phyloP scores from a whole-genome alignment of 345 rosid species.

The Isatis tinctoria region DNA sequence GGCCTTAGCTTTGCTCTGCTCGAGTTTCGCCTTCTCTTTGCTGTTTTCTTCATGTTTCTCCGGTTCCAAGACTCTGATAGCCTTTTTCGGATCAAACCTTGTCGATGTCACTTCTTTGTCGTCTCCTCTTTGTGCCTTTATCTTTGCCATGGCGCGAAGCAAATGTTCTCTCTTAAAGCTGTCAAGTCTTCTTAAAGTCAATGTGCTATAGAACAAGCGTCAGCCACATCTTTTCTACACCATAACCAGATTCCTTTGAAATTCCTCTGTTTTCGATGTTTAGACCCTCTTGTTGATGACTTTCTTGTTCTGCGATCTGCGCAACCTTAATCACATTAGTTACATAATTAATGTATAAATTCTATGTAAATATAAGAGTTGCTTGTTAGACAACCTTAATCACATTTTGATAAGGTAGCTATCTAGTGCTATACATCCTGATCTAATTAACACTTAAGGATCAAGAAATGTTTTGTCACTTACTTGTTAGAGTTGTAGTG shows the following conservation, averaged over 20 bases:
- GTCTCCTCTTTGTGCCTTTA: slow-evolving; percentile 49
- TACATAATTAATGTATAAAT: too few species aligned
- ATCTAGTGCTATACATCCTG: neutral
- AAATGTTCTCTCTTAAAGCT: slow-evolving; percentile 25
- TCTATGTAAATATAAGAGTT: too few species aligned
- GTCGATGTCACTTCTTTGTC: slow-evolving; percentile 19
- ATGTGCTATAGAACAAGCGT: slow-evolving; percentile 54
- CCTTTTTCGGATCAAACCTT: slow-evolving; percentile 32
- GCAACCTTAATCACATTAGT: neutral
- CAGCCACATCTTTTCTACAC: slow-evolving; percentile 55
- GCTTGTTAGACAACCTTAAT: too few species aligned
- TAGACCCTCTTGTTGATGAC: slow-evolving; percentile 25
- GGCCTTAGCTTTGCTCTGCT: slow-evolving; percentile 42
- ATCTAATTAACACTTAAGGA: neutral
- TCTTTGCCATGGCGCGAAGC: slow-evolving; percentile 32
- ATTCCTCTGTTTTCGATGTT: neutral
- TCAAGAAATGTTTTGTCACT: slow-evolving; percentile 4
- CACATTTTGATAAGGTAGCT: neutral
- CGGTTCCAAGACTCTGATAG: slow-evolving; percentile 46
- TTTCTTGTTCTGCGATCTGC: slow-evolving; percentile 31
- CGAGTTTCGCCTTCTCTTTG: slow-evolving; percentile 41
- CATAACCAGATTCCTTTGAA: slow-evolving; percentile 25
- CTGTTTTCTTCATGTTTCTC: slow-evolving; percentile 20
- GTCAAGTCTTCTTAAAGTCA: slow-evolving; percentile 37
- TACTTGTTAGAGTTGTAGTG: slow-evolving; percentile 20